Base-by-base conservation (phyloP, 352 stramenopile species). In the Globisporangium apiculatum region DNA sequence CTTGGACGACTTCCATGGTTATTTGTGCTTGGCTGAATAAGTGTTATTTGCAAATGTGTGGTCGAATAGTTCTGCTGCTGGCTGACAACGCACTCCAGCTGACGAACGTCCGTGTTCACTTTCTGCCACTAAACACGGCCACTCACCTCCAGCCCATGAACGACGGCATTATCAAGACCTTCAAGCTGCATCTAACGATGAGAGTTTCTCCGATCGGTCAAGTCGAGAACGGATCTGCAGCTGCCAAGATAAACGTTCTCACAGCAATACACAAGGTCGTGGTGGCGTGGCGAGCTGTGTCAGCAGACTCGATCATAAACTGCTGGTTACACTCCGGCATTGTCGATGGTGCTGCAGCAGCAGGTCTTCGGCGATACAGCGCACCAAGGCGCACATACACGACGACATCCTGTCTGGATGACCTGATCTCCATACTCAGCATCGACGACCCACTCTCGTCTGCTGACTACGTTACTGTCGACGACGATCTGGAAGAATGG, bases 321-420 rank as follows among this genome's bases (percentile, higher is more conserved):
- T 64, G 50, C 11, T 68, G 60, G 60, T 48, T 38, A 9, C 65
- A 68, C 38, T 53, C 53, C n/a, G 53, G 58, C 5, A 54, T 68
- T 7, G 46, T 65, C 3, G 48, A 52, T 15, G 48, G 17, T 11
- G 48, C 48, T 36, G 15, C 7, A 15, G 48, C 24, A 15, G 48
- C 48, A 52, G 15, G 8, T 36, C 48, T 52, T n/a, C n/a, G n/a
- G n/a, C n/a, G n/a, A n/a, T n/a, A n/a, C n/a, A n/a, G n/a, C n/a
- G n/a, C n/a, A n/a, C n/a, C n/a, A n/a, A n/a, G n/a, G n/a, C n/a
- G n/a, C n/a, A n/a, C n/a, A n/a, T n/a, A n/a, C n/a, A n/a, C n/a
- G n/a, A n/a, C n/a, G n/a, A n/a, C n/a, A n/a, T n/a, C n/a, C n/a
- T n/a, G n/a, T n/a, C n/a, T n/a, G n/a, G n/a, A n/a, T n/a, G n/a